Evolutionary conservation across 306 rosid genomes (phyloP).

Genomic region (Hippophae rhamnoides): DNA sequence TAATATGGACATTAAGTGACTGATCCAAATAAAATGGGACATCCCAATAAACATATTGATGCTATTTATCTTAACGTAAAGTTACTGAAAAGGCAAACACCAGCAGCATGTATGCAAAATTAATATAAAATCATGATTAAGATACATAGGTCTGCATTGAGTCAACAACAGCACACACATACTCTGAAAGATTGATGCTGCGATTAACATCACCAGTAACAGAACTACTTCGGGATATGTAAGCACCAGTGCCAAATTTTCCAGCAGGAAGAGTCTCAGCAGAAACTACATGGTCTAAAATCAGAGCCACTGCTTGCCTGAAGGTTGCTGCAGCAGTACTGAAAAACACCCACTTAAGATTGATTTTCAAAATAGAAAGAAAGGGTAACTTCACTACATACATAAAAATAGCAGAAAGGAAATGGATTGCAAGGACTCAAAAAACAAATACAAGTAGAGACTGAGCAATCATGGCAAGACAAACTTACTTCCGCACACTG

Average conservation of each 20-base stretch:
- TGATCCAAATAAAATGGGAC: no score
- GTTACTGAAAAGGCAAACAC: no score
- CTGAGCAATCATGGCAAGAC: conserved; percentile 5
- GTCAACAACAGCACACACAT: not conserved
- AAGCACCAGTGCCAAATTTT: conserved; percentile 66
- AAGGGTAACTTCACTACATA: conserved; percentile 2
- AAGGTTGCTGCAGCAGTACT: conserved; percentile 99
- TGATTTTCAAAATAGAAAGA: conserved; percentile 13
- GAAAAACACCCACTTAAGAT: conserved; percentile 36
- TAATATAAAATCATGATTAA: no score
- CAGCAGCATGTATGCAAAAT: no score
- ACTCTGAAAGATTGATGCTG: conserved; percentile 69
- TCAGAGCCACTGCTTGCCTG: conserved; percentile 72
- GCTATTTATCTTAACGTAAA: no score
- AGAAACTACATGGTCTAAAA: conserved; percentile 30
- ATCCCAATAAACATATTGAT: no score
- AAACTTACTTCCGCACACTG: not conserved
- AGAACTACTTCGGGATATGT: conserved; percentile 62
- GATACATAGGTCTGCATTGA: no score
- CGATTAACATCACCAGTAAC: conserved; percentile 73
- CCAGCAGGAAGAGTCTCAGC: conserved; percentile 91
- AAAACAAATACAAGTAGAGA: conserved; percentile 4
- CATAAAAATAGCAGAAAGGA: conserved; percentile 4
- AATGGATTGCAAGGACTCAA: not conserved
- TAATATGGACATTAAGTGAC: no score